These are phyloP conservation scores for Aphanomyces invadans DNA, from an alignment of 352 stramenopile species.

Conservation along the genomic window DNA sequence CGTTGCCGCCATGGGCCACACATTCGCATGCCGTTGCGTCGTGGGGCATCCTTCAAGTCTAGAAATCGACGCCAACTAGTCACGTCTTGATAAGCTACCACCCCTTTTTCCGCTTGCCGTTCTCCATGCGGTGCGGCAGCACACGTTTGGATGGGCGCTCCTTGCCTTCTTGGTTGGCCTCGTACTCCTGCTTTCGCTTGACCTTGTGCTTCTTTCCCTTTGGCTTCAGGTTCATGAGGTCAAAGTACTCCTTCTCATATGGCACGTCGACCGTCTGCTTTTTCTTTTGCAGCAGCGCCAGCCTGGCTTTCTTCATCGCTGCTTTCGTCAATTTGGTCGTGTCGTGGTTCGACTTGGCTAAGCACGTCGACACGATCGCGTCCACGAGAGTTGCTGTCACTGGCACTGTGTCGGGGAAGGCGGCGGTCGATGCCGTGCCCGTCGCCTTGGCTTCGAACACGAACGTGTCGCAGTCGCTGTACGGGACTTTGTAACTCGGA, in stretches of 20 bases:
- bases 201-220: constrained; percentile 22
- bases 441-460: neutral
- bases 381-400: neutral
- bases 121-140: constrained; percentile 18
- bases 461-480: constrained; percentile 17
- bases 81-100: constrained; percentile 17
- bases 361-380: neutral
- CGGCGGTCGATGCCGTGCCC: neutral
- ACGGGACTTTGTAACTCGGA: constrained; percentile 64
- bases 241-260: constrained; percentile 23
- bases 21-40: constrained; percentile 43
- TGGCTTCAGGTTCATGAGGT: constrained; percentile 22
- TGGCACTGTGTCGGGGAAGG: neutral
- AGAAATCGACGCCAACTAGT: too few relatives aligned
- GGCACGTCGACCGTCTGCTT: neutral
- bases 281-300: constrained; percentile 3
- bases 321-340: constrained; percentile 4
- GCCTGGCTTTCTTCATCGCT: constrained; percentile 8
- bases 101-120: constrained; percentile 17
- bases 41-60: constrained; percentile 52
- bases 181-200: constrained; percentile 19
- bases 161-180: constrained; percentile 25
- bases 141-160: constrained; percentile 17
- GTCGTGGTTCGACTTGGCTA: neutral
- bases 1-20: constrained; percentile 44